Conservation (phyloP, 768 basidiomycete species). For the Cantharellus anzutake region DNA sequence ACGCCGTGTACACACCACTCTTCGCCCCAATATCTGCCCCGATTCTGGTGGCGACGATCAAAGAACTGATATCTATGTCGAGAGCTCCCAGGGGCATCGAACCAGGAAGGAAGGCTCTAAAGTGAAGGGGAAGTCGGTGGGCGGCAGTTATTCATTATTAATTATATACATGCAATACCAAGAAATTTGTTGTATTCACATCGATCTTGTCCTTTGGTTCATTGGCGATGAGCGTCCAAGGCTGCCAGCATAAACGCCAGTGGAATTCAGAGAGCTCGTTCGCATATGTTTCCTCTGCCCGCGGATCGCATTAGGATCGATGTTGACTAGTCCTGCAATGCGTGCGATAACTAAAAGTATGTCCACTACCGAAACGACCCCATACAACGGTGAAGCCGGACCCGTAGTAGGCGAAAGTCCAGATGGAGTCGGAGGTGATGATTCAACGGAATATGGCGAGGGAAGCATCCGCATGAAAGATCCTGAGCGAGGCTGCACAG, state of each 20-base stretch:
- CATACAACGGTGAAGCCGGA: background rate
- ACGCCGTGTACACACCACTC: constrained; percentile 87
- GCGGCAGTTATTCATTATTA: background rate
- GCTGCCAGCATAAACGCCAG: no score
- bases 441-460: background rate
- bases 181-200: no score
- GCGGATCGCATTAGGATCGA: background rate
- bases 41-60: constrained; percentile 48
- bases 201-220: no score
- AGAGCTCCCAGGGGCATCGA: constrained; percentile 27
- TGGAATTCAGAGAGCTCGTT: no score
- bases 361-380: background rate
- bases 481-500: background rate
- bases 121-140: no score
- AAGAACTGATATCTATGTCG: constrained; percentile 29
- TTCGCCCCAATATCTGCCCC: constrained; percentile 85
- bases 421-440: background rate
- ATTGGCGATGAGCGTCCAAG: no score
- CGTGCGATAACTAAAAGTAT: background rate
- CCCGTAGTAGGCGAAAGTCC: no score
- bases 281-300: background rate
- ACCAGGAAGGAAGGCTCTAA: no score
- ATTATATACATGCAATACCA: background rate
- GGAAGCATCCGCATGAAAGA: background rate
- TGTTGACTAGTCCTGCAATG: background rate